A percentile compares a stretch with the other conserved stretches of the same genome.
phyloP scores from a whole-genome alignment of 768 basidiomycete species.

The Rubroboletus pulcherrimus region DNA sequence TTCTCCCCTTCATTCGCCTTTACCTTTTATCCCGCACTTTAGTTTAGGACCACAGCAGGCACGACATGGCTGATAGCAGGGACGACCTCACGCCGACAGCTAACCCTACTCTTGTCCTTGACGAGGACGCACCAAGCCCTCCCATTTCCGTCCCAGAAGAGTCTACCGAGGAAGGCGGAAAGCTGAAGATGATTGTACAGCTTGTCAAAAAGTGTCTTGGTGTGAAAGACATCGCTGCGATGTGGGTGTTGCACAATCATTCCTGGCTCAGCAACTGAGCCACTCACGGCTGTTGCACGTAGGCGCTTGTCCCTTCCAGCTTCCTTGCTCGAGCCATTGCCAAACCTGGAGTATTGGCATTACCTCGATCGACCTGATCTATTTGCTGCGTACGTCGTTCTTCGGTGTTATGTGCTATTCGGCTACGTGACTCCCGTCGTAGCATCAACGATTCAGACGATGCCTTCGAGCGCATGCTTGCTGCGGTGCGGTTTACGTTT shows the following conservation, averaged over 20 bases:
- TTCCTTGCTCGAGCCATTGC: constrained; percentile 88
- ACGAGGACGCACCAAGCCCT: constrained; percentile 52
- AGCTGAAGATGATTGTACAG: constrained; percentile 90
- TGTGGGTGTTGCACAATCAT: constrained; percentile 49
- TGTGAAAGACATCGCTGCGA: constrained; percentile 91
- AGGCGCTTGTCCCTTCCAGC: constrained; percentile 94
- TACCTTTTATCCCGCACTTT: background rate
- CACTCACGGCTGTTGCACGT: constrained; percentile 13
- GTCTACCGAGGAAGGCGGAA: constrained; percentile 77
- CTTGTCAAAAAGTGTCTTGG: constrained; percentile 89
- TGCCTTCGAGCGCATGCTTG: constrained; percentile 94
- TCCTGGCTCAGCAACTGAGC: constrained; percentile 3
- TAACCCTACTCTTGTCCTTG: constrained; percentile 17
- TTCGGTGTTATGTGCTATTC: background rate
- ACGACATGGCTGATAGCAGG: constrained; percentile 21
- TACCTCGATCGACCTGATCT: constrained; percentile 89
- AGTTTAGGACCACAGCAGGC: background rate
- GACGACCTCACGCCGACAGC: constrained; percentile 7
- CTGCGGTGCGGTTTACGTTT: constrained; percentile 82
- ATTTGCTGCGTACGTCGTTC: constrained; percentile 77
- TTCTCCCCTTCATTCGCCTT: background rate
- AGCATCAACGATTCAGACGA: constrained; percentile 92
- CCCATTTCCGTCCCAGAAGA: constrained; percentile 74
- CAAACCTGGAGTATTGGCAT: constrained; percentile 96
- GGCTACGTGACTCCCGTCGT: constrained; percentile 4